Evolutionary conservation across 345 rosid genomes (phyloP), one percentile per base, ranked within the genome.

Genomic region (Gossypium australe): DNA sequence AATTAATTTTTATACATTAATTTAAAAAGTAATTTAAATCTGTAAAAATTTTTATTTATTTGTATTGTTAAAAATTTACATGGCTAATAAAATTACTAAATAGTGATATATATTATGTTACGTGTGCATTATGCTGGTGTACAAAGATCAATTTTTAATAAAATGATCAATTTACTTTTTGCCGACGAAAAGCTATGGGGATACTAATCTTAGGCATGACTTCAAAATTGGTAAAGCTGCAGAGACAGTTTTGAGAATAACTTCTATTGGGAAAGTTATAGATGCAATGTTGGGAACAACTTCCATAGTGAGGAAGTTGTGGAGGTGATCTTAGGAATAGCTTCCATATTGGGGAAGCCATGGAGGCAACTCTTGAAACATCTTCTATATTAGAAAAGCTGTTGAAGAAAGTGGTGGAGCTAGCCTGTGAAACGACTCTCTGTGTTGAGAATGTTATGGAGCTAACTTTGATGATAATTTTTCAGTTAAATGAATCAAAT

Each of bases 121-220:
- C 6, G 6, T 3, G 6, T 29, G 0, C 0, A 29, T 29, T 29
- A 29, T 29, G 0, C 0, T 29, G 1, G 0, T 4, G 1, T 29
- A 29, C 0, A 29, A 29, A 4, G 0, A 29, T 0, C 1, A 29
- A 29, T 29, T 29, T 29, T 29, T 29, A 29, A 29, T 29, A 29
- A 0, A 29, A 29, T 0, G 5, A 29, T 6, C 0, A 29, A 29
- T 25, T 0, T 29, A 3, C 5, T 29, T 29, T 3, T 3, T 3
- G 0, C 1, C 1, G 0, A 4, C 0, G 7, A 34, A 5, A 34
- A 34, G 41, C 7, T 34, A 34, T 0, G 0, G 1, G 4, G 41
- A 34, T 34, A 34, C 41, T 0, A 34, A 34, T 34, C 41, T 34
- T 34, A 34, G 1, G 38, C 7, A 34, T 4, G 38, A 34, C 41